Percentiles rank a stretch among this genome's conserved stretches.
These are phyloP conservation scores for Vaccinium myrtillus DNA, from an alignment of 148 eudicot genomes.

Conservation along the genomic window DNA sequence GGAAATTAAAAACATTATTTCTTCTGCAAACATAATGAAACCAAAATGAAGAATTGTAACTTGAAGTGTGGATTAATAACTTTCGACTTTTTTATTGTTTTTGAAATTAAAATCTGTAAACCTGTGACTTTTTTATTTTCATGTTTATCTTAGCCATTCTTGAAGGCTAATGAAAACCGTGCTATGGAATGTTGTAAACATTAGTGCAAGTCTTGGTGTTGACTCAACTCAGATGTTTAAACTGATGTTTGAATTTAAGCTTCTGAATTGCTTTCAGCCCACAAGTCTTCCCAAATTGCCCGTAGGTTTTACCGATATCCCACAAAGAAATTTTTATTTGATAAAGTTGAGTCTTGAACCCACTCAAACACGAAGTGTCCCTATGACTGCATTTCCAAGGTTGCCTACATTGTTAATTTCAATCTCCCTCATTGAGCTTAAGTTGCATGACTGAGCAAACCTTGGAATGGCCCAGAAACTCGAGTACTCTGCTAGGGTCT, in stretches of 20 bases:
- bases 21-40: too few species aligned
- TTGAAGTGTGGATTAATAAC: not conserved
- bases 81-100: not conserved
- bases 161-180: not conserved
- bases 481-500: not conserved
- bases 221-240: not conserved
- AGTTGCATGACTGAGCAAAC: not conserved
- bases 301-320: not conserved
- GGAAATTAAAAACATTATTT: too few species aligned
- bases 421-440: not conserved
- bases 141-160: not conserved
- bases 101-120: not conserved
- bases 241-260: not conserved
- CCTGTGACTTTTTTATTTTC: not conserved
- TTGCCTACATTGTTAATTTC: not conserved
- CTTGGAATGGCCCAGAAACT: not conserved
- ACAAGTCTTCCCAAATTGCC: not conserved
- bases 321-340: not conserved
- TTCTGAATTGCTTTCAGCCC: not conserved
- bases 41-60: not conserved
- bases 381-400: not conserved
- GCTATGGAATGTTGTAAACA: not conserved
- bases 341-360: constrained; percentile 6
- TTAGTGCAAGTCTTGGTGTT: not conserved
- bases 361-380: not conserved